Conservation (phyloP, 352 stramenopile genomes). For the Pilasporangium apinafurcum region DNA sequence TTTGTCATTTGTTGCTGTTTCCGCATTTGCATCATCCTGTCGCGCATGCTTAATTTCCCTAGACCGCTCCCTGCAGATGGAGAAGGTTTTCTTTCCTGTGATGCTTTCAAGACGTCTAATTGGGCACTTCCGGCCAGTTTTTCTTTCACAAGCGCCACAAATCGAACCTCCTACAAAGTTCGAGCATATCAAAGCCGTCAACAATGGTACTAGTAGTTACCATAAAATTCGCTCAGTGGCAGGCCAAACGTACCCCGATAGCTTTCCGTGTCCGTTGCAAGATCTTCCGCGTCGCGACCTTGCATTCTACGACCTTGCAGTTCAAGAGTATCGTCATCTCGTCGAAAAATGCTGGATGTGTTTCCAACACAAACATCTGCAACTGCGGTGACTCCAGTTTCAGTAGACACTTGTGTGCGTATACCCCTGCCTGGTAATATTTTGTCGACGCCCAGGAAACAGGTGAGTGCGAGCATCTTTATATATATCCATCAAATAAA, state of each 20-base stretch:
- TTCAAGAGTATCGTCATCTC: slow-evolving; percentile 53
- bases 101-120: slow-evolving; percentile 60
- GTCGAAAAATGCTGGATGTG: slow-evolving; percentile 35
- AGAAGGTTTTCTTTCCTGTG: slow-evolving; percentile 35
- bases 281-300: slow-evolving; percentile 35
- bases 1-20: slow-evolving; percentile 24
- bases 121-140: slow-evolving; percentile 46
- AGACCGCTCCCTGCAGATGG: slow-evolving; percentile 4
- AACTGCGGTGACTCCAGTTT: slow-evolving; percentile 32
- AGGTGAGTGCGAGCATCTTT: no score
- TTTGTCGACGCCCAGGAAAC: no score
- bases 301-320: slow-evolving; percentile 71
- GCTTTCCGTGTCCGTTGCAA: slow-evolving; percentile 40
- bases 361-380: slow-evolving; percentile 32
- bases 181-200: no score
- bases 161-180: slow-evolving; percentile 44
- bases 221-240: not conserved
- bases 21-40: slow-evolving; percentile 50
- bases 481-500: no score
- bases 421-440: slow-evolving; percentile 27
- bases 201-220: no score
- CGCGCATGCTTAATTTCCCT: slow-evolving; percentile 40
- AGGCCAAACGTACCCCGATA: slow-evolving; percentile 29
- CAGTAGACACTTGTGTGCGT: slow-evolving; percentile 43
- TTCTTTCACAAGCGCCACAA: slow-evolving; percentile 44